phyloP scores from a whole-genome alignment of 805 yeast genomes.

The Candida taoyuanica region DNA sequence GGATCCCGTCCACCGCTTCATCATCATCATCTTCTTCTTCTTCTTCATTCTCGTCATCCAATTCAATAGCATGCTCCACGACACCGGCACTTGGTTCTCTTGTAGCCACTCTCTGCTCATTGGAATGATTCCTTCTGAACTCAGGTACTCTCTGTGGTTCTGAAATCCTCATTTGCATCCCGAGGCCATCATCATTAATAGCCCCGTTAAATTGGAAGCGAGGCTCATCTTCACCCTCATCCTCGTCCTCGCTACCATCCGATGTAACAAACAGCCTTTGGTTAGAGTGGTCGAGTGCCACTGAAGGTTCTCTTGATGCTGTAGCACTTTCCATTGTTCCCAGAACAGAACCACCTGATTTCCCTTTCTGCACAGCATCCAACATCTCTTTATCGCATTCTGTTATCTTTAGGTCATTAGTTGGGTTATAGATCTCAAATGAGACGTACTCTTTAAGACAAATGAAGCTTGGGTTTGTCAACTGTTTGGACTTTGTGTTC shows the following conservation, averaged over 20 bases:
- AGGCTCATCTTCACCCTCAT: conserved; percentile 14
- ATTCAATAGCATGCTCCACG: not conserved
- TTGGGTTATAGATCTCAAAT: conserved; percentile 24
- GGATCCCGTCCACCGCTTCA: conserved; percentile 32
- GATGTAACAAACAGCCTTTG: conserved; percentile 6
- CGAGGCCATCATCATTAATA: conserved; percentile 19
- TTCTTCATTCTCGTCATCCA: conserved; percentile 4
- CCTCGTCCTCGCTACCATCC: conserved; percentile 17
- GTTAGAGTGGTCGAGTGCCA: not conserved
- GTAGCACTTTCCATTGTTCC: not conserved
- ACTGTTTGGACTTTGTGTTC: conserved; percentile 10
- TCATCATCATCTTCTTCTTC: conserved; percentile 22
- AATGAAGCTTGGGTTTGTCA: conserved; percentile 22
- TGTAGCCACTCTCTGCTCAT: too few relatives aligned
- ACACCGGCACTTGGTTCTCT: not conserved
- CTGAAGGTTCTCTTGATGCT: not conserved
- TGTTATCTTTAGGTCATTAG: conserved; percentile 5
- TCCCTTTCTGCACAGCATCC: conserved; percentile 9
- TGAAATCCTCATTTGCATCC: conserved; percentile 18
- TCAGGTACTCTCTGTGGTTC: conserved; percentile 17
- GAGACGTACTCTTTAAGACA: conserved; percentile 32
- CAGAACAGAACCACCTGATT: too few relatives aligned
- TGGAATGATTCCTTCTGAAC: conserved; percentile 10
- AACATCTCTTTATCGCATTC: conserved; percentile 13
- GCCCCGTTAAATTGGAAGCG: conserved; percentile 19